phyloP scores from a whole-genome alignment of 1,139 yeast species.

The Yamadazyma kanchanaburiensis region DNA sequence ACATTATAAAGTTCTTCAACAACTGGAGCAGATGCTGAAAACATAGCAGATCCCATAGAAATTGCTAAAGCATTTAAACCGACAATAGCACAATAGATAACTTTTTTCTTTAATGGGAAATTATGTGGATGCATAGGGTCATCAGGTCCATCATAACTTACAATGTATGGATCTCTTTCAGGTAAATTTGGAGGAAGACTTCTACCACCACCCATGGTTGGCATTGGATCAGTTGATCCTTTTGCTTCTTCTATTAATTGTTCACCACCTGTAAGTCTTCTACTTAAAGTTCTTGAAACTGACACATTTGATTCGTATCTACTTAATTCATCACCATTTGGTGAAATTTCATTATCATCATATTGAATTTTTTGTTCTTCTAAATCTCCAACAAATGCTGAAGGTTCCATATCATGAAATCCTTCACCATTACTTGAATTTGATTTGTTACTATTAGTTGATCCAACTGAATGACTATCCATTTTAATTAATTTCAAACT shows the following conservation, averaged over 20 bases:
- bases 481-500: conserved; percentile 2
- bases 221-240: conserved; percentile 27
- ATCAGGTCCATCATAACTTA: conserved; percentile 46
- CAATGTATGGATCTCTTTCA: conserved; percentile 31
- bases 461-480: conserved; percentile 7
- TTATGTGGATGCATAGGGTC: conserved; percentile 52
- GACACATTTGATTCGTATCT: conserved; percentile 25
- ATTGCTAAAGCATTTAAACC: conserved; percentile 32
- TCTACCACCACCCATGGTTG: conserved; percentile 38
- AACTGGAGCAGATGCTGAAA: conserved; percentile 25
- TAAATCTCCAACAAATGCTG: conserved; percentile 1
- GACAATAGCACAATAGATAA: conserved; percentile 22
- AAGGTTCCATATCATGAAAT: conserved; percentile 2
- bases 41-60: conserved; percentile 53
- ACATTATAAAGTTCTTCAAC: conserved; percentile 27
- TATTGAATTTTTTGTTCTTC: conserved; percentile 1
- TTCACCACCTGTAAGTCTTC: conserved; percentile 33
- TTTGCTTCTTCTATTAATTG: conserved; percentile 23
- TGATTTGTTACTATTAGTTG: conserved; percentile 8
- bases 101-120: conserved; percentile 34
- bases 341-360: not conserved
- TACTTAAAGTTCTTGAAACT: conserved; percentile 23
- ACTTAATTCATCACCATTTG: conserved; percentile 23
- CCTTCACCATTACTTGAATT: conserved; percentile 5
- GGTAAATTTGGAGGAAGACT: conserved; percentile 35